These are phyloP conservation scores for Dalbergia oliveri DNA, from an alignment of 306 rosid genomes.

Conservation along the genomic window DNA sequence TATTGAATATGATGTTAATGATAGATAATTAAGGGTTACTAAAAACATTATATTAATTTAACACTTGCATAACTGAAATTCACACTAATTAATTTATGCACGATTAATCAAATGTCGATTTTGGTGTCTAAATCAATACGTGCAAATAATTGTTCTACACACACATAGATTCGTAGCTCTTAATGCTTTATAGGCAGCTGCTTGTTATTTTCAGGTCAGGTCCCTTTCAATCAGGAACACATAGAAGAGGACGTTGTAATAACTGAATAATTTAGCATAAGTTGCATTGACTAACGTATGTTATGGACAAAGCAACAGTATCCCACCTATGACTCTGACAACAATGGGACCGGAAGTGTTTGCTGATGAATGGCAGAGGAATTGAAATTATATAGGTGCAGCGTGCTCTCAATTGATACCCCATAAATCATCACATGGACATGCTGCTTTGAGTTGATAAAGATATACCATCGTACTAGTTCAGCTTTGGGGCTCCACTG, in stretches of 20 bases:
- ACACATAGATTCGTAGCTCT: background rate
- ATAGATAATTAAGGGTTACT: too few species aligned
- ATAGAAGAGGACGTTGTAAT: background rate
- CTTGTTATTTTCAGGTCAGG: slow-evolving; percentile 25
- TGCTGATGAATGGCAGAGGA: slow-evolving; percentile 20
- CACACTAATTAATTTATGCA: too few species aligned
- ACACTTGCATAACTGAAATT: too few species aligned
- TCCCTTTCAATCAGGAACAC: slow-evolving; percentile 1
- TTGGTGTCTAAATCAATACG: too few species aligned
- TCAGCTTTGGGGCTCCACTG: slow-evolving; percentile 26
- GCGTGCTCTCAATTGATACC: background rate
- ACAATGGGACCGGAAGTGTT: background rate
- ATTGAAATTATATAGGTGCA: background rate
- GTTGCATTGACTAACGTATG: slow-evolving; percentile 6
- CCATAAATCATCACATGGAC: slow-evolving; percentile 21
- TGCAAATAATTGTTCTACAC: too few species aligned
- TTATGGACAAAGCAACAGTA: background rate
- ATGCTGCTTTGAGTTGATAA: background rate
- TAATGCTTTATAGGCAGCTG: background rate
- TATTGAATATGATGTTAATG: too few species aligned
- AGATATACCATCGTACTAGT: background rate
- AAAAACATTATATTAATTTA: too few species aligned
- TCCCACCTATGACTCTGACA: slow-evolving; percentile 27
- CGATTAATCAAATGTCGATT: too few species aligned
- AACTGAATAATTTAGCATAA: slow-evolving; percentile 13